phyloP scores from a whole-genome alignment of 257 asterid genomes.

The Ophiorrhiza pumila region DNA sequence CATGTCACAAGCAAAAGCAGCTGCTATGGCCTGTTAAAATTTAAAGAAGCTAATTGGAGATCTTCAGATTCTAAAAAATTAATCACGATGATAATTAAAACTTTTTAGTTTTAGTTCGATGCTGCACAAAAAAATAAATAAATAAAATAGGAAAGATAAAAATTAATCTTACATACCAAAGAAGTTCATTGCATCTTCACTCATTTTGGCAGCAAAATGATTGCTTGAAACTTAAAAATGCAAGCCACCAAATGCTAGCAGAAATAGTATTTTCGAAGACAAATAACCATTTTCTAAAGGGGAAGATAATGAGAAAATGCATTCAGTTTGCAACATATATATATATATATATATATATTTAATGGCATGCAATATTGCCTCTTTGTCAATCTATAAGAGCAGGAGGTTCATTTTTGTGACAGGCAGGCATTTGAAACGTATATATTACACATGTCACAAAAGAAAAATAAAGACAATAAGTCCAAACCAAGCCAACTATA shows the following conservation, averaged over 20 bases:
- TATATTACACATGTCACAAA: conserved; percentile 1
- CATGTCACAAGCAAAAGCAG: conserved; percentile 78
- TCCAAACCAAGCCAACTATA: neutral
- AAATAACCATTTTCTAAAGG: no score
- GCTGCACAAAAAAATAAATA: no score
- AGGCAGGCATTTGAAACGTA: neutral
- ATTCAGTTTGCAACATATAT: no score
- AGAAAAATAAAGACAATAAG: neutral
- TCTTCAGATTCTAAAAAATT: no score
- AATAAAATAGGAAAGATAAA: no score
- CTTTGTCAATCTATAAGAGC: neutral
- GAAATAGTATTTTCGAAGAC: no score
- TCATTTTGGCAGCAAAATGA: no score
- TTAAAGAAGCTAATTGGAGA: neutral
- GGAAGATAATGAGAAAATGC: neutral
- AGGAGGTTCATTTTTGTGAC: neutral
- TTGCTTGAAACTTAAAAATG: no score
- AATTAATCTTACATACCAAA: neutral
- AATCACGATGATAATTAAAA: neutral
- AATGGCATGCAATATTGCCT: no score
- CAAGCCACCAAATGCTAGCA: neutral
- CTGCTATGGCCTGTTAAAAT: conserved; percentile 69
- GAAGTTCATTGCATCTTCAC: conserved; percentile 1
- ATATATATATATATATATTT: no score
- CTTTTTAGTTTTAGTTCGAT: neutral